These are phyloP conservation scores for Alternaria postmessia DNA, from an alignment of 2,329 filamentous ascomycete genomes.

Conservation along the genomic window DNA sequence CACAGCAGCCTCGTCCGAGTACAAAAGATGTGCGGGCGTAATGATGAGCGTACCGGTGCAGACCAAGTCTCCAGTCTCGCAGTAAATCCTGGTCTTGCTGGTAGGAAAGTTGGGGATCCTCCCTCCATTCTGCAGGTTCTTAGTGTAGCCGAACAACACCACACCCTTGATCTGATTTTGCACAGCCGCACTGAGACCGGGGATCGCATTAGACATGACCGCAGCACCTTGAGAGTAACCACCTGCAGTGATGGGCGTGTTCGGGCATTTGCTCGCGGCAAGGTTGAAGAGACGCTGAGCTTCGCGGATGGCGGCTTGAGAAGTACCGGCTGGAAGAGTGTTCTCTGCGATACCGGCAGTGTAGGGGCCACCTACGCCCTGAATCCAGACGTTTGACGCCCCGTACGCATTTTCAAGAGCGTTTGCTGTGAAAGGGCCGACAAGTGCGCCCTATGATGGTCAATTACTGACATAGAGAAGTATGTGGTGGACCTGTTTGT, in stretches of 20 bases:
- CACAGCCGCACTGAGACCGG: constrained; percentile 33
- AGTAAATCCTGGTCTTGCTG: constrained; percentile 44
- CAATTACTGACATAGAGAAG: background rate
- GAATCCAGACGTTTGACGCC: constrained; percentile 25
- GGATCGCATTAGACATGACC: constrained; percentile 43
- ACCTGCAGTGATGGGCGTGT: constrained; percentile 46
- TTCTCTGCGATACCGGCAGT: constrained; percentile 46
- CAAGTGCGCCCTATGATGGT: background rate
- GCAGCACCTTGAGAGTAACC: constrained; percentile 53
- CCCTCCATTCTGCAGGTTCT: constrained; percentile 47
- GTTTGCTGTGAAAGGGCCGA: constrained; percentile 17
- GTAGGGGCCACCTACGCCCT: constrained; percentile 45
- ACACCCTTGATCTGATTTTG: constrained; percentile 45
- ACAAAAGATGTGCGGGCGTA: constrained; percentile 40
- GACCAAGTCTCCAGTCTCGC: constrained; percentile 42
- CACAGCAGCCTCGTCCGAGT: constrained; percentile 31
- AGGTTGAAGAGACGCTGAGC: constrained; percentile 45
- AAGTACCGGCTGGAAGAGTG: constrained; percentile 40
- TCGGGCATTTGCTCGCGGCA: constrained; percentile 49
- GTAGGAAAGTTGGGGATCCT: constrained; percentile 44
- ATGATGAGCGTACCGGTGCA: constrained; percentile 44
- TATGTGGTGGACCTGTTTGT: background rate
- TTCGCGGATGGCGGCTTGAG: constrained; percentile 38
- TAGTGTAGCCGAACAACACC: constrained; percentile 51
- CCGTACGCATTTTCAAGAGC: constrained; percentile 20